Conservation (phyloP, 495 filamentous ascomycete species). For the Physcia stellaris region DNA sequence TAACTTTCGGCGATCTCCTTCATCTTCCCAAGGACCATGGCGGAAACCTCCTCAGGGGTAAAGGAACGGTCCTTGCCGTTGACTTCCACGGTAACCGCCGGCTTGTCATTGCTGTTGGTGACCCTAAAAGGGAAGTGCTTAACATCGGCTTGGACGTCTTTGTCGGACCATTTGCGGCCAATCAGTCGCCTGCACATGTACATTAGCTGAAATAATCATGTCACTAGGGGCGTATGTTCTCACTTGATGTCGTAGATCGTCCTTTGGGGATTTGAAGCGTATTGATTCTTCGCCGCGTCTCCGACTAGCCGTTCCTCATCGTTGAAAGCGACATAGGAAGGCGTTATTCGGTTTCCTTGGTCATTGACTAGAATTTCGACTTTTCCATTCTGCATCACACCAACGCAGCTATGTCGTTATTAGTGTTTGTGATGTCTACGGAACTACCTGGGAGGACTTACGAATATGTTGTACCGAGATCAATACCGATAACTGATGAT, state of each 20-base stretch:
- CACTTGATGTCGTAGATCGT: slow-evolving; percentile 93
- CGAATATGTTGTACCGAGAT: slow-evolving; percentile 97
- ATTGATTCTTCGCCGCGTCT: slow-evolving; percentile 99
- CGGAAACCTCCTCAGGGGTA: slow-evolving; percentile 77
- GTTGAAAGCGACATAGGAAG: slow-evolving; percentile 96
- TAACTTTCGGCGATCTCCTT: slow-evolving; percentile 93
- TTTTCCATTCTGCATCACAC: slow-evolving; percentile 98
- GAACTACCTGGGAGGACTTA: slow-evolving; percentile 19
- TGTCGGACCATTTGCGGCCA: slow-evolving; percentile 78
- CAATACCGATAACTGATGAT: slow-evolving; percentile 77
- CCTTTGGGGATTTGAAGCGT: slow-evolving; percentile 73
- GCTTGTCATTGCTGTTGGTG: slow-evolving; percentile 68
- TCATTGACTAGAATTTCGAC: slow-evolving; percentile 96
- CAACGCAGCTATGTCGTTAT: slow-evolving; percentile 52
- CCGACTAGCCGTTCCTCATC: slow-evolving; percentile 95
- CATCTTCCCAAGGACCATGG: slow-evolving; percentile 88
- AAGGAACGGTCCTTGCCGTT: slow-evolving; percentile 60
- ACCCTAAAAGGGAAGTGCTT: slow-evolving; percentile 92
- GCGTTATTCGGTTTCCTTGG: slow-evolving; percentile 98
- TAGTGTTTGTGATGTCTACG: neutral
- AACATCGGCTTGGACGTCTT: slow-evolving; percentile 68
- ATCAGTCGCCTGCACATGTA: slow-evolving; percentile 57
- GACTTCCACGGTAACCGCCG: slow-evolving; percentile 64
- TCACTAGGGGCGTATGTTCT: slow-evolving; percentile 23
- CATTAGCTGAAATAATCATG: slow-evolving; percentile 1